A percentile compares a stretch with the other conserved stretches of the same genome.
These are phyloP conservation scores for Penicillium olsonii DNA, from an alignment of 2,329 filamentous ascomycete species.

Conservation along the genomic window DNA sequence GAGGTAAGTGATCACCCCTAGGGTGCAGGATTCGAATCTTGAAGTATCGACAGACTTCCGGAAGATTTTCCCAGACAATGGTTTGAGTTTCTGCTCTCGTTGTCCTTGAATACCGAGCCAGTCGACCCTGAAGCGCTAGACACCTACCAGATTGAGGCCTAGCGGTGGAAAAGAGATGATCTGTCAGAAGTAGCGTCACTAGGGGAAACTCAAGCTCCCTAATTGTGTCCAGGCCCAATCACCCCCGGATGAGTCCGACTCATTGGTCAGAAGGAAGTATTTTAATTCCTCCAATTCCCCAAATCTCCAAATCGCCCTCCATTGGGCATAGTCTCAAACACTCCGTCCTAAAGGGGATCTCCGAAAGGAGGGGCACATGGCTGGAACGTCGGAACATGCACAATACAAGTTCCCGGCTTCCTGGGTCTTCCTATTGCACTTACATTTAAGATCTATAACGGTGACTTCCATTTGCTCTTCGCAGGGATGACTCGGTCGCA, in stretches of 20 bases:
- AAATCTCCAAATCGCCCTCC: not conserved
- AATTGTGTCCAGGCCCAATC: not conserved
- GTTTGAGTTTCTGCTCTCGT: not conserved
- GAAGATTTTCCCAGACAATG: not conserved
- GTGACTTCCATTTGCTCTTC: no score
- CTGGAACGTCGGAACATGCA: conserved; percentile 7
- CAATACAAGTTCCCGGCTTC: conserved; percentile 10
- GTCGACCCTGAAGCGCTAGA: not conserved
- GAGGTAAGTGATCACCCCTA: not conserved
- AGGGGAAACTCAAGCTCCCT: not conserved
- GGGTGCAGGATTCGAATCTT: not conserved
- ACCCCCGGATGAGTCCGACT: not conserved
- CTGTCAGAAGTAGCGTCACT: conserved; percentile 18
- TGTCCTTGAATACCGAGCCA: not conserved
- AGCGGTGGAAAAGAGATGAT: conserved; percentile 21
- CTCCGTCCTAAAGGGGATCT: not conserved
- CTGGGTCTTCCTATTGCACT: conserved; percentile 1
- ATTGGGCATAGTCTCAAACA: not conserved
- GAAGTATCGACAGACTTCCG: not conserved
- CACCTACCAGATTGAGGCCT: conserved; percentile 10
- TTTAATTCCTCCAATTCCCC: not conserved
- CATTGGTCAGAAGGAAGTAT: not conserved
- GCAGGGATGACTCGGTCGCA: no score
- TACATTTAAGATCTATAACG: no score
- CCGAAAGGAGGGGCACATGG: conserved; percentile 4